These are phyloP conservation scores for Phyllachora maydis DNA, from an alignment of 2,329 filamentous ascomycete genomes.

Conservation along the genomic window DNA sequence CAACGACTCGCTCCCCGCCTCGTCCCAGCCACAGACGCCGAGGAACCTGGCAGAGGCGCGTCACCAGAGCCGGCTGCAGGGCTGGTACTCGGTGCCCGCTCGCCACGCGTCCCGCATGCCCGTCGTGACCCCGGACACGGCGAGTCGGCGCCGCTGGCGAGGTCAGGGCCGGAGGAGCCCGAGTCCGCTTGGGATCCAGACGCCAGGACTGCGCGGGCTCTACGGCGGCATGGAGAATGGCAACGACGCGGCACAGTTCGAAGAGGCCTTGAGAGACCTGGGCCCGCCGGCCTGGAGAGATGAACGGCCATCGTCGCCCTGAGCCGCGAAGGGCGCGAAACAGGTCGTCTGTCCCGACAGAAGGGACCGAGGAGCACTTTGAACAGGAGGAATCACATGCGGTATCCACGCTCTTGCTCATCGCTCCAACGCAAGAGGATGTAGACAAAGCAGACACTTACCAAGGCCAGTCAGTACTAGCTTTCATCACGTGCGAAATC, in stretches of 20 bases:
- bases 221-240: slow-evolving; percentile 27
- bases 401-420: too few species aligned
- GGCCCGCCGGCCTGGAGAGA: too few species aligned
- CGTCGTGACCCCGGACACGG: slow-evolving; percentile 6
- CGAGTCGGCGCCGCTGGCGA: slow-evolving; percentile 4
- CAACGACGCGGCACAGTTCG: slow-evolving; percentile 17
- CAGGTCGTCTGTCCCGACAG: too few species aligned
- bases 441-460: too few species aligned
- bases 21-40: slow-evolving; percentile 27
- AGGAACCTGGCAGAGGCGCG: slow-evolving; percentile 24
- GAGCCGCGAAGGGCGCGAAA: too few species aligned
- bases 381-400: too few species aligned
- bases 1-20: slow-evolving; percentile 20
- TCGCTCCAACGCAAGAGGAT: too few species aligned
- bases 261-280: slow-evolving; percentile 9
- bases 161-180: slow-evolving; percentile 7
- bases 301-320: too few species aligned
- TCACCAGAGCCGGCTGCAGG: slow-evolving; percentile 20
- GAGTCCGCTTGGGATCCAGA: slow-evolving; percentile 16
- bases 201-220: slow-evolving; percentile 22
- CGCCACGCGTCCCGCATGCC: slow-evolving; percentile 4
- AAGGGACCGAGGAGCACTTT: too few species aligned
- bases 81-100: slow-evolving; percentile 21
- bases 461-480: too few species aligned
- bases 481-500: too few species aligned